A percentile compares a stretch with the other conserved stretches of the same genome.
Evolutionary conservation across 2,329 filamentous ascomycete genomes (phyloP).

Genomic region (Alternaria atra): DNA sequence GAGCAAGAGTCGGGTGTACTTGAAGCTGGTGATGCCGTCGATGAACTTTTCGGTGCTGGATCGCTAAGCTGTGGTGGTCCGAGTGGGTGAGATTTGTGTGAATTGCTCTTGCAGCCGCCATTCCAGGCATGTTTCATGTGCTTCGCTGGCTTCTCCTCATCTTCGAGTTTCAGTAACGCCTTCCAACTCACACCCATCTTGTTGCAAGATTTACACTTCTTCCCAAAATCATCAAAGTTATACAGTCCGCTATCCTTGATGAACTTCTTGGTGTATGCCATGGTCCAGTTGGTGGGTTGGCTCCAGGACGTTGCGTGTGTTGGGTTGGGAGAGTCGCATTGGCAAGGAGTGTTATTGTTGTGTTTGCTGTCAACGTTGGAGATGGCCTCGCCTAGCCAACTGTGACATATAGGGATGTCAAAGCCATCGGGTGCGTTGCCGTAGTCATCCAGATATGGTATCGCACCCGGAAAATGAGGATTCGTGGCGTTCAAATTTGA

Average conservation of each 20-base stretch:
- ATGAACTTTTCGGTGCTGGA: not conserved
- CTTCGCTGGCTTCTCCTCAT: not conserved
- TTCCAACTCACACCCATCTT: not conserved
- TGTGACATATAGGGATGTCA: not conserved
- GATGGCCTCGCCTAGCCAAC: not conserved
- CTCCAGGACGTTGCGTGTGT: not conserved
- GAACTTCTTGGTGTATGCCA: not conserved
- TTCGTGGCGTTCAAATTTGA: not conserved
- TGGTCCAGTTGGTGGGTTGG: not conserved
- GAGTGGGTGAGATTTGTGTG: not conserved
- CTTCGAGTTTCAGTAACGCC: not conserved
- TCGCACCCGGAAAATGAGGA: not conserved
- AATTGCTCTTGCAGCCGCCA: not conserved
- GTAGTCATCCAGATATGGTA: not conserved
- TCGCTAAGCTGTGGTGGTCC: not conserved
- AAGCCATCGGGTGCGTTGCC: not conserved
- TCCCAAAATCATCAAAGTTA: not conserved
- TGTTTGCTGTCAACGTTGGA: not conserved
- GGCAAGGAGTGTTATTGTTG: not conserved
- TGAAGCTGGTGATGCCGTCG: not conserved
- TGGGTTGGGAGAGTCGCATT: not conserved
- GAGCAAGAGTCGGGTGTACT: not conserved
- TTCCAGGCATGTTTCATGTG: not conserved
- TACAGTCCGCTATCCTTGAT: not conserved
- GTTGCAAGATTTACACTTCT: not conserved